Conservation (phyloP, 768 basidiomycete genomes). For the Dioszegia aurantiaca region DNA sequence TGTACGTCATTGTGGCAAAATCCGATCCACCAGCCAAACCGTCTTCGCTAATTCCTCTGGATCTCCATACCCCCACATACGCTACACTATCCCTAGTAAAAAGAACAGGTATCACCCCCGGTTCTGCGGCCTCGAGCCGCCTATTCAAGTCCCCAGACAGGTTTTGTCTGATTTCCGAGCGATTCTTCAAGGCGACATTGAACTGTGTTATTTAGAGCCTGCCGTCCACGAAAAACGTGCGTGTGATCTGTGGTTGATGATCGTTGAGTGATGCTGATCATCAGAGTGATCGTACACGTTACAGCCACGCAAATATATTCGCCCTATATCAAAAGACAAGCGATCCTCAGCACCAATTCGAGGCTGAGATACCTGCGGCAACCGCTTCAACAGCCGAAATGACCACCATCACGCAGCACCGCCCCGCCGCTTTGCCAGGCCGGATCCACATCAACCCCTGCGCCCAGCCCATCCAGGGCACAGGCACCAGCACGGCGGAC, state of each 20-base stretch:
- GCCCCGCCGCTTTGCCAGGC: constrained; percentile 1
- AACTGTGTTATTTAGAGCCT: too few species aligned
- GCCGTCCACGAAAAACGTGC: constrained; percentile 12
- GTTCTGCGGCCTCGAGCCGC: constrained; percentile 17
- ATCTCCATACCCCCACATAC: neutral
- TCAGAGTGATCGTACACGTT: too few species aligned
- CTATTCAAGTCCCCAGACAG: neutral
- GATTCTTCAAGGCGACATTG: too few species aligned
- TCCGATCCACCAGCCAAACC: neutral
- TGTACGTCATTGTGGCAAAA: neutral
- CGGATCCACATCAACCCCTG: neutral
- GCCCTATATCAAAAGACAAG: too few species aligned
- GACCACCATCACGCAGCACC: constrained; percentile 19
- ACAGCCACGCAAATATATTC: too few species aligned
- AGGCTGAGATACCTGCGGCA: too few species aligned
- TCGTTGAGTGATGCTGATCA: constrained; percentile 7
- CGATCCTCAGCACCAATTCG: too few species aligned
- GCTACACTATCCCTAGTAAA: neutral
- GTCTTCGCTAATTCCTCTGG: too few species aligned
- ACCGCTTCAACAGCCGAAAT: too few species aligned
- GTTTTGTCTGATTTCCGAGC: neutral
- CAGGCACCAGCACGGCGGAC: constrained; percentile 19
- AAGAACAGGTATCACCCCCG: neutral
- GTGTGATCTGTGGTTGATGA: neutral
- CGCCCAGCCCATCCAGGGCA: neutral